Conservation (phyloP, 2,329 filamentous ascomycete species). For the Pseudogymnoascus sp. region DNA sequence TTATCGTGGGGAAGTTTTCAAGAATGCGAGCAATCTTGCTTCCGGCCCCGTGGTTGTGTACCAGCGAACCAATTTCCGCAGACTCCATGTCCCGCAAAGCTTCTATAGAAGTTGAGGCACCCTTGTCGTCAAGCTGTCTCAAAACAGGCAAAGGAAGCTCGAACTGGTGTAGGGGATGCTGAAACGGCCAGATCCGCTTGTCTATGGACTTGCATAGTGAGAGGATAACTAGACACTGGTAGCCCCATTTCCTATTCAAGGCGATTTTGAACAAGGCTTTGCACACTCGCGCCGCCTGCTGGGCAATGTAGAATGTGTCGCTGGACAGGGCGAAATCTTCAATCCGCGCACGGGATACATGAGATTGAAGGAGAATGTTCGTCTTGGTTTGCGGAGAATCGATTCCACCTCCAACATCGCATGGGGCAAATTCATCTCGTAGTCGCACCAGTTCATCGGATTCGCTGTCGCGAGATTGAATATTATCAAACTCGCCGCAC, state of each 20-base stretch:
- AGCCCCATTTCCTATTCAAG: constrained; percentile 88
- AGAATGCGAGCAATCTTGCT: constrained; percentile 72
- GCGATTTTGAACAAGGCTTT: constrained; percentile 96
- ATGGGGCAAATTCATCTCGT: constrained; percentile 62
- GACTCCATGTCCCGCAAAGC: constrained; percentile 86
- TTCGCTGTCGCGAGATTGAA: constrained; percentile 86
- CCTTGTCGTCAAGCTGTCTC: constrained; percentile 76
- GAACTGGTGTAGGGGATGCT: constrained; percentile 93
- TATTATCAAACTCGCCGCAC: constrained; percentile 96
- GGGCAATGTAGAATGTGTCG: constrained; percentile 88
- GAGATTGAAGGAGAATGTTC: constrained; percentile 88
- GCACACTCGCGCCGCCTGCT: constrained; percentile 91
- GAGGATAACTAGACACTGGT: constrained; percentile 84
- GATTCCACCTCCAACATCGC: constrained; percentile 67
- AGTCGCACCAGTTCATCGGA: constrained; percentile 76
- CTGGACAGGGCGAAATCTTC: constrained; percentile 93
- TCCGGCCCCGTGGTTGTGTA: constrained; percentile 86
- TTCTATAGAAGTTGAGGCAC: constrained; percentile 66
- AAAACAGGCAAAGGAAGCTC: constrained; percentile 79
- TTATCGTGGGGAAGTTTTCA: constrained; percentile 85
- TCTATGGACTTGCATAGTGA: constrained; percentile 96
- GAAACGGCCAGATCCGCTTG: constrained; percentile 88
- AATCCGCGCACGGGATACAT: constrained; percentile 78
- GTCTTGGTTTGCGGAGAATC: constrained; percentile 80
- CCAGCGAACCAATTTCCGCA: constrained; percentile 79